Evolutionary conservation across 2,329 filamentous ascomycete genomes (phyloP).

Genomic region (Scolecobasidium constrictum): DNA sequence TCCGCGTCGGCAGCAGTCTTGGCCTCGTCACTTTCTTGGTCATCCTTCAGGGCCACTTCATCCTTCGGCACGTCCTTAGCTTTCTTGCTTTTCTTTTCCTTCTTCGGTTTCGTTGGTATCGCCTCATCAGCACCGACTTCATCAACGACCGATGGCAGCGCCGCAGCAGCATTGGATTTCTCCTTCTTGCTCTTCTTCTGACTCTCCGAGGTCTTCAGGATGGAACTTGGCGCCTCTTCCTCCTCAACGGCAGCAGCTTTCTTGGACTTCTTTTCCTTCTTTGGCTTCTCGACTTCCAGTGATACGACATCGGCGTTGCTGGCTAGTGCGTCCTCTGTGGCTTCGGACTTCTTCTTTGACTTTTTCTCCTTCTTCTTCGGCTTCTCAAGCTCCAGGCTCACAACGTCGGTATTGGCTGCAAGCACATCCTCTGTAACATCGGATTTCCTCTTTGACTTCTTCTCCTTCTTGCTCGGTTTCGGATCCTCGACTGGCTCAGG

Average conservation of each 20-base stretch:
- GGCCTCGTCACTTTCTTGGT: background rate
- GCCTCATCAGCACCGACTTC: constrained; percentile 2
- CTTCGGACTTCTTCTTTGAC: constrained; percentile 11
- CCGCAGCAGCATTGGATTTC: constrained; percentile 8
- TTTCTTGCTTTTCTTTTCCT: constrained; percentile 6
- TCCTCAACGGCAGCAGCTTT: background rate
- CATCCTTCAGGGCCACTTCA: constrained; percentile 1
- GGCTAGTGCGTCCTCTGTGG: background rate
- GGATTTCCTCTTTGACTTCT: constrained; percentile 3
- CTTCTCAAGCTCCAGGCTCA: background rate
- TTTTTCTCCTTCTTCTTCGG: constrained; percentile 11
- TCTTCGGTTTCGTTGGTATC: constrained; percentile 2
- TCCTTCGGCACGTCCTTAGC: background rate
- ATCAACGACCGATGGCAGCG: background rate
- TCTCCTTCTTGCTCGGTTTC: background rate
- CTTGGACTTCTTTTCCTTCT: constrained; percentile 9
- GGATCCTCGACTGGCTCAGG: background rate
- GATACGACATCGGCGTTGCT: background rate
- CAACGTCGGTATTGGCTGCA: background rate
- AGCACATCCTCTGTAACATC: background rate
- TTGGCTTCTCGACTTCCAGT: constrained; percentile 11
- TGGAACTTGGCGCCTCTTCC: constrained; percentile 1
- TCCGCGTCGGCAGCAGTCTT: constrained; percentile 4
- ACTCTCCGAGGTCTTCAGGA: too few species aligned
- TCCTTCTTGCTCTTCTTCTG: constrained; percentile 5